These are phyloP conservation scores for Kwoniella europaea DNA, from an alignment of 768 basidiomycete species.

Conservation along the genomic window DNA sequence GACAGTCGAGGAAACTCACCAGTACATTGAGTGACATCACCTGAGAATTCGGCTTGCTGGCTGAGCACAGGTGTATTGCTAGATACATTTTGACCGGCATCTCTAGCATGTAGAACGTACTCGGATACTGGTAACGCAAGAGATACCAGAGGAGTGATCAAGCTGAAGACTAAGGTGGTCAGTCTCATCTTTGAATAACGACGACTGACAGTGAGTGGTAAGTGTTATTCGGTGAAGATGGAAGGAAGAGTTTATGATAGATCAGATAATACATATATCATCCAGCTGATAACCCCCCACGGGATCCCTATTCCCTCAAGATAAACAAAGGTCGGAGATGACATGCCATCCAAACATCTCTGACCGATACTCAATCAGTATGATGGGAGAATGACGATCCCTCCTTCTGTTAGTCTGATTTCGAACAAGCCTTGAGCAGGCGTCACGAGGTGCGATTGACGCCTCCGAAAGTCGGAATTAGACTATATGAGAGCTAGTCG, in stretches of 20 bases:
- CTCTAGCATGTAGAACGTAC: slow-evolving; percentile 9
- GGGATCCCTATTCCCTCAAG: too few species aligned
- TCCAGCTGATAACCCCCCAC: too few species aligned
- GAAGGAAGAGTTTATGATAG: not conserved
- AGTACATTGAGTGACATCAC: slow-evolving; percentile 28
- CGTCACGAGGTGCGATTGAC: not conserved
- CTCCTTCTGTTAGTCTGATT: slow-evolving; percentile 2
- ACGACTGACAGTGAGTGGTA: too few species aligned
- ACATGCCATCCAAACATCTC: not conserved
- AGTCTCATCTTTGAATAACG: not conserved
- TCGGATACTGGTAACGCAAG: slow-evolving; percentile 2
- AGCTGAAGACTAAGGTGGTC: not conserved
- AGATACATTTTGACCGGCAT: slow-evolving; percentile 9
- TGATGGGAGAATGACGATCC: not conserved
- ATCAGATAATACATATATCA: not conserved
- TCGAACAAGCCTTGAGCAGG: not conserved
- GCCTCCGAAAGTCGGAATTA: not conserved
- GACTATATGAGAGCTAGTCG: not conserved
- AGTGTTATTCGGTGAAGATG: not conserved
- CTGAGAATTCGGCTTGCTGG: slow-evolving; percentile 26
- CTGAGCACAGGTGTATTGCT: slow-evolving; percentile 10
- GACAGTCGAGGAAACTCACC: slow-evolving; percentile 5
- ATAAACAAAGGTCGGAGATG: too few species aligned
- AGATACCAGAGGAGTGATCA: not conserved
- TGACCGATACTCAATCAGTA: not conserved